A percentile compares a stretch with the other conserved stretches of the same genome.
Evolutionary conservation across 2,329 filamentous ascomycete genomes (phyloP).

Genomic region (Paraconiothyrium sp.): DNA sequence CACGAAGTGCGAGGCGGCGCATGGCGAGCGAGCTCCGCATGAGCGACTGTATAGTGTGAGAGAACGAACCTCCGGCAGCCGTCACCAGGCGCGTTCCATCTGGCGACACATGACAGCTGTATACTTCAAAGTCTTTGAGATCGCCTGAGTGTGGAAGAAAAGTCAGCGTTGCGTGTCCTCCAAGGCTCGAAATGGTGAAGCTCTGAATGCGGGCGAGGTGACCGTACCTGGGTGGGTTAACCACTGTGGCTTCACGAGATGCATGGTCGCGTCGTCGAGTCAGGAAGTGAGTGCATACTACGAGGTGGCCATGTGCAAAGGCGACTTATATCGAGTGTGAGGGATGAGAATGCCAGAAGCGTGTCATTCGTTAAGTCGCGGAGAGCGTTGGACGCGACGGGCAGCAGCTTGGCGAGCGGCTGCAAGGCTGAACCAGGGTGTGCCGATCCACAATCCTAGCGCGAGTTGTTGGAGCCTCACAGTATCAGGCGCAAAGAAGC

Average conservation of each 20-base stretch:
- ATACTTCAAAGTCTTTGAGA: slow-evolving; percentile 98
- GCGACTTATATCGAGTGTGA: not conserved
- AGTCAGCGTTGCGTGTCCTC: slow-evolving; percentile 6
- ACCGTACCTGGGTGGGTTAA: slow-evolving; percentile 85
- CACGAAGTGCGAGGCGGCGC: slow-evolving; percentile 23
- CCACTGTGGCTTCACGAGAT: slow-evolving; percentile 92
- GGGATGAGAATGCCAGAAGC: slow-evolving; percentile 7
- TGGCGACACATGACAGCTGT: slow-evolving; percentile 96
- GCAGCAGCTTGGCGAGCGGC: slow-evolving; percentile 32
- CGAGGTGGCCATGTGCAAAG: slow-evolving; percentile 35
- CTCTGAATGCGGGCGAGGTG: slow-evolving; percentile 23
- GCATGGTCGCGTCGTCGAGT: slow-evolving; percentile 51
- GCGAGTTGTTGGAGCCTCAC: slow-evolving; percentile 7
- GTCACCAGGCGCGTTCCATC: slow-evolving; percentile 93
- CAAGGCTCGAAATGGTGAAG: not conserved
- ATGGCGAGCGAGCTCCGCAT: slow-evolving; percentile 29
- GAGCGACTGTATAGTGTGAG: slow-evolving; percentile 23
- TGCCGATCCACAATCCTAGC: slow-evolving; percentile 36
- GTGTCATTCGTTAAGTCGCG: slow-evolving; percentile 35
- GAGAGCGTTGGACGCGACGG: slow-evolving; percentile 32
- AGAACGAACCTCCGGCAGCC: slow-evolving; percentile 81
- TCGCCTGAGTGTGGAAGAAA: slow-evolving; percentile 69
- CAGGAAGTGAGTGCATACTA: slow-evolving; percentile 34
- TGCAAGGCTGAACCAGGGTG: slow-evolving; percentile 29
- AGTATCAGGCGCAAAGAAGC: not conserved